Base-by-base conservation (phyloP, 495 filamentous ascomycete species). In the Podospora pseudopauciseta region DNA sequence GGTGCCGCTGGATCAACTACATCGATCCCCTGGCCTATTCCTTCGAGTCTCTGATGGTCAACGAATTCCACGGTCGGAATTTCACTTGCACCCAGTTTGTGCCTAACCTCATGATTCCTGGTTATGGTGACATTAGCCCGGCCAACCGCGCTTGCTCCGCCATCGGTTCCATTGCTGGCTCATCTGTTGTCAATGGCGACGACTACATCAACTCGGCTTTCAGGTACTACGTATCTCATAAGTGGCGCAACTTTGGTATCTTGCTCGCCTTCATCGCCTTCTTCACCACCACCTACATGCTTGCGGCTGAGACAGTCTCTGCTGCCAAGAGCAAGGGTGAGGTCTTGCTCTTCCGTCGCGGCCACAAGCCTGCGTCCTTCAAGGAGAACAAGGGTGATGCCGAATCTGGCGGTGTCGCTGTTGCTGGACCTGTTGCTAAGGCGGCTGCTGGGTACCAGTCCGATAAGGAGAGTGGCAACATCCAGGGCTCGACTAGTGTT, bases 1-100 rank as follows among this genome's bases (percentile, higher is more conserved):
- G 93, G 90, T 91, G 91, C 71, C 84, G 91, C 34, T 97, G 94
- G 94, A 81, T 97, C 49, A 91, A 92, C 70, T 97, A 92, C 69
- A 76, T 97, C 15, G 89, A 97, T 70, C 93, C 93, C 5, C 86
- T 97, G 55, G 88, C 86, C 1, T 97, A 97, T 70, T 87, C 90
- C 1, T 97, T 96, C 73, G 93, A 97, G 78, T 82, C 88, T 2
- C 78, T 97, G 13, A 92, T 97, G 88, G 87, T 96, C 71, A 97
- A 97, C 73, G 93, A 97, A 76, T 97, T 95, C 75, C 82, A 86
- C 69, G 76, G 79, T 39, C 87, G 90, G 5, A 67, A 85, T 0
- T 94, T 92, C 70, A 16, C 30, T 0, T 97, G 93, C 74, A 80
- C 84, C 1, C 56, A 67, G 5, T 90, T 85, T 67, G 82, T 94